These are phyloP conservation scores for Persicaria maculosa DNA, from an alignment of 148 eudicot genomes.

Conservation along the genomic window DNA sequence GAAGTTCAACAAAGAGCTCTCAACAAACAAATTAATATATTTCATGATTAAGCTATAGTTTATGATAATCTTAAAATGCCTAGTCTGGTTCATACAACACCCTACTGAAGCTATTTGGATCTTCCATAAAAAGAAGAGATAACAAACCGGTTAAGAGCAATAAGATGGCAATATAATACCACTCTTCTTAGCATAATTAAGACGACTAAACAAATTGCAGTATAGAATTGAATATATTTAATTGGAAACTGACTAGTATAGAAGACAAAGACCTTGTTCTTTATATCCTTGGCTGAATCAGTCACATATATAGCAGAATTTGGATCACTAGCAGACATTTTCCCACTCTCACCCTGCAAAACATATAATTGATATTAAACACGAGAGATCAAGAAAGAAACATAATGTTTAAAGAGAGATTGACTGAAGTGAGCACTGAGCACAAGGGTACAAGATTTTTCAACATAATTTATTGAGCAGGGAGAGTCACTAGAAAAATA, in stretches of 20 bases:
- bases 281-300: constrained; percentile 79
- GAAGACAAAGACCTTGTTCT: constrained; percentile 53
- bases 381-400: not conserved
- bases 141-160: not conserved
- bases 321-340: constrained; percentile 98
- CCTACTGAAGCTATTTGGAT: not conserved
- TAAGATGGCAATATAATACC: not conserved
- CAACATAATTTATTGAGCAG: not conserved
- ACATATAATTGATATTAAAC: not conserved
- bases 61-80: not conserved
- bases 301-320: constrained; percentile 96
- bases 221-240: not conserved
- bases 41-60: not conserved
- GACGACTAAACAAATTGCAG: not conserved
- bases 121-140: not conserved
- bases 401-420: not conserved
- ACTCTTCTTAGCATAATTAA: not conserved
- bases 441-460: not conserved
- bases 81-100: not conserved
- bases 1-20: not conserved
- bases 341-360: constrained; percentile 86
- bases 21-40: not conserved
- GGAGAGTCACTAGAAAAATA: not conserved
- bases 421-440: not conserved
- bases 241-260: not conserved